A percentile compares a stretch with the other conserved stretches of the same genome.
Conservation (phyloP, 1,284 basidiomycete species). For the Cutaneotrichosporon spelunceum region DNA sequence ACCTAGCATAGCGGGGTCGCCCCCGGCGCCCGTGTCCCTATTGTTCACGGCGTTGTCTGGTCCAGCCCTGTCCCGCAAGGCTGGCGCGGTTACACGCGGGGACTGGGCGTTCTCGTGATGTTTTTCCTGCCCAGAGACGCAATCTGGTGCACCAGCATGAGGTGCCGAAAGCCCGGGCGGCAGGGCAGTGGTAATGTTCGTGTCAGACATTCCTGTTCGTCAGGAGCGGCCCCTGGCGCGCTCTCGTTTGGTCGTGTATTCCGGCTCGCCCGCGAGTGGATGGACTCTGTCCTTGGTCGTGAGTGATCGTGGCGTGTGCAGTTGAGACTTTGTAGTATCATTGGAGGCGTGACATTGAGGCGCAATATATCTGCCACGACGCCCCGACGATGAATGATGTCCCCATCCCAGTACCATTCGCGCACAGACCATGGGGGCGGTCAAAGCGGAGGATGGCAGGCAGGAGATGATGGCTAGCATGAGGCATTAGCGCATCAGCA, state of each 20-base stretch:
- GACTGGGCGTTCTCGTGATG: not conserved
- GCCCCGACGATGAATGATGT: too few species aligned
- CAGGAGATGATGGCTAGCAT: too few species aligned
- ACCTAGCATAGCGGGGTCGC: not conserved
- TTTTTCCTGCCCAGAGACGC: not conserved
- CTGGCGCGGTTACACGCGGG: not conserved
- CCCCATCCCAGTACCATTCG: too few species aligned
- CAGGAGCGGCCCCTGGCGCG: not conserved
- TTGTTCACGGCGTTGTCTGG: not conserved
- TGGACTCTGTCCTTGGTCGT: not conserved
- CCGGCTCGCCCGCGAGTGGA: not conserved
- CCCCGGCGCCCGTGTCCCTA: not conserved
- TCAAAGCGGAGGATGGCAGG: too few species aligned
- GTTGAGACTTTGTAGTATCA: not conserved
- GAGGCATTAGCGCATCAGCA: too few species aligned
- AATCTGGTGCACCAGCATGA: not conserved
- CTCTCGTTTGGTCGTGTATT: not conserved
- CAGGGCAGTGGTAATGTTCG: not conserved
- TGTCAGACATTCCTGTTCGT: not conserved
- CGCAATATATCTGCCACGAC: too few species aligned
- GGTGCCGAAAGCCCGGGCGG: not conserved
- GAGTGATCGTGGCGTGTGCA: not conserved
- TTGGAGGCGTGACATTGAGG: not conserved
- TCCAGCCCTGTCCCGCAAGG: not conserved
- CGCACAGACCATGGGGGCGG: too few species aligned